A percentile compares a stretch with the other conserved stretches of the same genome.
phyloP scores from a whole-genome alignment of 2,329 filamentous ascomycete species.

The Aspergillus sp. region DNA sequence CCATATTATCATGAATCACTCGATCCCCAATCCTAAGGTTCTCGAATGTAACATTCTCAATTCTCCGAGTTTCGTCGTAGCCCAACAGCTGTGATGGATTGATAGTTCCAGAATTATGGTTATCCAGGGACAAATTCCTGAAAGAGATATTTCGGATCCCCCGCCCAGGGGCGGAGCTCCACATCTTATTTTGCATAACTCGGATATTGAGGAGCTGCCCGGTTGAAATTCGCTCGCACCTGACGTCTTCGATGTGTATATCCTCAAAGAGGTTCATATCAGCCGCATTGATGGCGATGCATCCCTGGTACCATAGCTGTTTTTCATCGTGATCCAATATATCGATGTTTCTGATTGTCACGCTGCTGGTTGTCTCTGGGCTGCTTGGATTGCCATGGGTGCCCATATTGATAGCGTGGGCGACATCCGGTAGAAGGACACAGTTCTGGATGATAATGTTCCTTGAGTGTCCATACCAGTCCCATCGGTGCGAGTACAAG shows the following conservation, averaged over 20 bases:
- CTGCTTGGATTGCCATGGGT: constrained; percentile 34
- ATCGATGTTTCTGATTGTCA: constrained; percentile 34
- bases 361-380: constrained; percentile 30
- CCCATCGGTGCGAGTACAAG: constrained; percentile 1
- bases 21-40: constrained; percentile 16
- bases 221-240: constrained; percentile 24
- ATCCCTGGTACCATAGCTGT: constrained; percentile 36
- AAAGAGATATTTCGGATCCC: constrained; percentile 30
- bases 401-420: constrained; percentile 36
- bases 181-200: constrained; percentile 34
- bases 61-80: background rate
- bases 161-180: constrained; percentile 32
- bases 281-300: constrained; percentile 32
- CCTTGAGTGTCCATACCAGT: constrained; percentile 17
- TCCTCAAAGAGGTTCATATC: constrained; percentile 31
- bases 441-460: constrained; percentile 34
- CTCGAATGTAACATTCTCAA: constrained; percentile 6
- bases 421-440: constrained; percentile 29
- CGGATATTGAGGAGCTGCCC: constrained; percentile 36
- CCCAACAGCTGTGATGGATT: constrained; percentile 19
- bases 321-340: constrained; percentile 37
- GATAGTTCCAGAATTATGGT: background rate
- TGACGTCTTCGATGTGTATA: constrained; percentile 13
- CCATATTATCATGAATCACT: constrained; percentile 21
- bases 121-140: constrained; percentile 17